Evolutionary conservation across 768 basidiomycete species (phyloP), one percentile per base, ranked within the genome.

Genomic region (Zangia roseola): DNA sequence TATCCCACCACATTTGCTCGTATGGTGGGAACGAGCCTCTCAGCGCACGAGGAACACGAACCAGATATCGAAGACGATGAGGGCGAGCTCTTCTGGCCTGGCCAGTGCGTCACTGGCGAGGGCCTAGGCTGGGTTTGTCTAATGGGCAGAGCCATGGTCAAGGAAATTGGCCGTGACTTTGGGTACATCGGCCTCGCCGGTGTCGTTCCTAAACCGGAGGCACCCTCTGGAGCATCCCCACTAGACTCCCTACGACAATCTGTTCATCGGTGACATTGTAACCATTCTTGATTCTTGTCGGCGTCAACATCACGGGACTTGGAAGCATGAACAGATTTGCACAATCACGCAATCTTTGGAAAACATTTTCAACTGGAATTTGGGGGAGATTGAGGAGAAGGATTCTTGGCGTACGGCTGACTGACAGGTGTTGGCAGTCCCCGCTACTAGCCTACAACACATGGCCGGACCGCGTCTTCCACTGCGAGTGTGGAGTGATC

Each of bases 91-190:
- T 88, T 82, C 61, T 91, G 88, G 89, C 89, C 88, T 0, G 83
- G 83, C 36, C 84, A 88, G 58, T 74, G 79, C 30, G 72, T 82
- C 49, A 85, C 78, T 25, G 87, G 86, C 36, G 85, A 88, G 64
- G 89, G 89, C 41, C 74, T 91, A 25, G 89, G 84, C 19, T 91
- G 89, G 89, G 82, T 90, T n/a, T 91, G 88, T 65, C 73, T 86
- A 24, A 84, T 91, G 81, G 88, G 88, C 57, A 87, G 85, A 62
- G 84, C 88, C 34, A 91, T 91, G 89, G 81, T 91, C 61, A 82
- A 79, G 57, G 89, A 91, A 60, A 86, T 88, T 58, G 87, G 88
- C 53, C 83, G 81, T 59, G 76, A 81, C 28, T 82, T 84, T 67
- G 86, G 84, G 10, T 91, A 91, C 70, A 73, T 71, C 49, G 86